Base-by-base conservation (phyloP, 106 monocot species). In the Dendrobium officinale region DNA sequence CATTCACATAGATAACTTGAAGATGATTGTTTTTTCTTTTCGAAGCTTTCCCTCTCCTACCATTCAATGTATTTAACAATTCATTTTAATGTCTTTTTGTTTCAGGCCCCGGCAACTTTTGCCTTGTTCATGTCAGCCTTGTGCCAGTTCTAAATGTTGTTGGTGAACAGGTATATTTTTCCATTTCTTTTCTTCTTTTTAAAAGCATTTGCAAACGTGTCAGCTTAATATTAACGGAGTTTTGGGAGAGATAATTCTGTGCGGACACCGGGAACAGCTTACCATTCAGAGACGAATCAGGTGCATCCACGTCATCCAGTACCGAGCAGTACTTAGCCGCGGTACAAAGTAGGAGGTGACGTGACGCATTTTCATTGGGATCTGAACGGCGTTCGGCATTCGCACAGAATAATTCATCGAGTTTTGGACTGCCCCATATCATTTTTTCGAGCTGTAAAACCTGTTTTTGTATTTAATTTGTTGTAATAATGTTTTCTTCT, bases 101-200 rank as follows among this genome's bases (percentile, higher is more conserved):
- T 79, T 26, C 77, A 97, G 97, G 97, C 73, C 83, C 90, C 81
- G 94, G 89, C 37, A 92, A 97, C 84, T 97, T 97, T 68, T 94
- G 94, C 79, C 49, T 97, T 72, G 92, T 97, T 82, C 97, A 97
- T 88, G 94, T 97, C 82, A 94, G 97, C 82, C 92, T 97, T 42
- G 94, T 97, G 29, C 97, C 97, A 77, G 94, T 97, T 80, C 70
- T 97, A 48, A 97, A 84, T 89, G 97, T 91, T 43, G 97, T 97
- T 84, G 97, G 97, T 82, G 97, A 97, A 81, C 94, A 94, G 94
- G 97, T 97, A 83, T 22, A 18, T 75, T 22, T 56, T 55, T 49
- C 26, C 19, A 40, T 40, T 8, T 22, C n/a, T n/a, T 75, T 44
- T n/a, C 75, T 72, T n/a, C 45, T 20, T 18, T 40, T 40, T 72